Evolutionary conservation across 2,329 filamentous ascomycete species (phyloP), one percentile per base, ranked within the genome.

Genomic region (Tolypocladium amazonense): DNA sequence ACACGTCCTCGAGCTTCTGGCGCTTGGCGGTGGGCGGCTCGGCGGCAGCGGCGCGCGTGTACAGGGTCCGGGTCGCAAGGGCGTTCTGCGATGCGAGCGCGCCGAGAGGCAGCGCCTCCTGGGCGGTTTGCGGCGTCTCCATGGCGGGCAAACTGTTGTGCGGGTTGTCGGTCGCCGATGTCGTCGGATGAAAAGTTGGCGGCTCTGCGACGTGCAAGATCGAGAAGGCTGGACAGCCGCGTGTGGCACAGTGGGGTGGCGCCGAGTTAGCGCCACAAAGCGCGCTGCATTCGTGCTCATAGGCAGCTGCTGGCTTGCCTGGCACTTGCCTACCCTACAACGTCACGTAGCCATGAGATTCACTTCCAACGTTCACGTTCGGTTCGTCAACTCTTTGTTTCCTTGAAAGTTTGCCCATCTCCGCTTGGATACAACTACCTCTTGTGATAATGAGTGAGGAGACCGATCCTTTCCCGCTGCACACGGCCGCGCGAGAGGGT

Each of bases 401-500:
- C 20, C 4, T 4, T 4, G 15, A 27, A 4, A 37, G 15, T 14
- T 11, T n/a, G 27, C 27, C 27, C 0, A 12, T 0, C 11, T 4
- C 5, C 11, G 8, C 30, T 3, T n/a, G 50, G 0, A 14, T 14
- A 12, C 0, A 23, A 2, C 30, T 14, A 4, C 20, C 30, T 18
- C 11, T 23, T 33, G 2, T 45, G 20, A 59, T 20, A 11, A 72
- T 73, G 69, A 70, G 72, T 57, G 69, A 74, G 8, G 71, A 78
- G 25, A 66, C 73, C 53, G 78, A 85, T 57, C 90, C 88, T 67
- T 97, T 87, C 67, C 88, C 91, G 35, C 87, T 97, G 52, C 93
- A 97, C 70, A 89, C 89, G 65, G 93, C 93, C 50, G 88, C 88
- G 62, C 84, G 92, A 60, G 90, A 96, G 72, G 92, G 92, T 50